These are phyloP conservation scores for Oryza brachyantha DNA, from an alignment of 176 grass and related monocot species.

Conservation along the genomic window DNA sequence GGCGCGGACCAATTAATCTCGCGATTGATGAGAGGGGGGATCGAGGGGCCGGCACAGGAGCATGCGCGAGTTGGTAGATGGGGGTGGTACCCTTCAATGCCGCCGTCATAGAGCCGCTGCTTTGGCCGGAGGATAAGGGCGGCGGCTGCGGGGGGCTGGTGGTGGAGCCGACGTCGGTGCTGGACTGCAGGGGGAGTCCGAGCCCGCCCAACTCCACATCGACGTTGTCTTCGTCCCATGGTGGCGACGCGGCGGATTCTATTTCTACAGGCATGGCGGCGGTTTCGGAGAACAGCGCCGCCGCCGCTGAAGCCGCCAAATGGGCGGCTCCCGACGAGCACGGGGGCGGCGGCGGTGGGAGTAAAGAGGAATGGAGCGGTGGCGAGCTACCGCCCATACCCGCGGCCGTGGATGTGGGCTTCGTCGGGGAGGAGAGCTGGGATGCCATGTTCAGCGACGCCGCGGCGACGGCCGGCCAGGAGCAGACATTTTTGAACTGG, in stretches of 20 bases:
- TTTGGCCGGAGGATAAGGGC: slow-evolving; percentile 16
- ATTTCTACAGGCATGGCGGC: slow-evolving; percentile 63
- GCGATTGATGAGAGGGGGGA: too few species aligned
- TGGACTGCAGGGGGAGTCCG: slow-evolving; percentile 77
- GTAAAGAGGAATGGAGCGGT: slow-evolving; percentile 54
- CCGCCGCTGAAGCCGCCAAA: slow-evolving; percentile 39
- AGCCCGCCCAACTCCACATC: slow-evolving; percentile 65
- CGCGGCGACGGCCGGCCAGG: slow-evolving; percentile 34
- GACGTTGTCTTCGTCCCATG: slow-evolving; percentile 86
- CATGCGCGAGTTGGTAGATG: slow-evolving; percentile 74
- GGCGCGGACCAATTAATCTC: too few species aligned
- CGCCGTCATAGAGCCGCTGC: slow-evolving; percentile 29
- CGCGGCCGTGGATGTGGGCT: slow-evolving; percentile 40
- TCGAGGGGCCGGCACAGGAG: not conserved
- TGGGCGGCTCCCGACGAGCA: slow-evolving; percentile 28
- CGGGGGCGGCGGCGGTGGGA: not conserved
- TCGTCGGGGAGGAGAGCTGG: slow-evolving; percentile 54
- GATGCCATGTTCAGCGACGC: slow-evolving; percentile 62
- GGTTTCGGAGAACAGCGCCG: slow-evolving; percentile 51
- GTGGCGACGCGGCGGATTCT: slow-evolving; percentile 48
- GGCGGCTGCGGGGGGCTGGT: slow-evolving; percentile 11
- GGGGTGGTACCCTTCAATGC: slow-evolving; percentile 64
- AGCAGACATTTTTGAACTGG: slow-evolving; percentile 91
- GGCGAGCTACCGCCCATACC: slow-evolving; percentile 75
- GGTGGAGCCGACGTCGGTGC: slow-evolving; percentile 76